Base-by-base conservation (phyloP, 768 basidiomycete genomes). In the Suillus paluster region DNA sequence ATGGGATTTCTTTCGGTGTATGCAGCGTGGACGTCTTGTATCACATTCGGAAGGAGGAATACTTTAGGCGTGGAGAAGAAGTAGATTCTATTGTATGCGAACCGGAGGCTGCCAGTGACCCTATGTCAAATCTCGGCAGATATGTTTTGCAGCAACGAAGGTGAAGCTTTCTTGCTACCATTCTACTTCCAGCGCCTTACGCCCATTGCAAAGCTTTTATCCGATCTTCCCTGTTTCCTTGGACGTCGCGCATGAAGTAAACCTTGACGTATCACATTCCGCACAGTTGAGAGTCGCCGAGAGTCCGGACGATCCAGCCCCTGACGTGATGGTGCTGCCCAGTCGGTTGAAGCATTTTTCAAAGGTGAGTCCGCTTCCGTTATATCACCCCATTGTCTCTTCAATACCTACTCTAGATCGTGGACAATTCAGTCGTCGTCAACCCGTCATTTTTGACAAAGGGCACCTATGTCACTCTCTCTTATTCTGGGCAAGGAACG, bases 1-100 rank as follows among this genome's bases (percentile, higher is more conserved):
- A 98, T 71, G 92, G 87, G 46, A 77, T 97, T 50, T 79, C 84
- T 4, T 91, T 99, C 67, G 92, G 85, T 3, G 82, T 86, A 15
- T 90, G 85, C n/a, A 93, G 92, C 64, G 86, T 94, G 27, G 97
- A 99, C 73, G 84, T 89, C 0, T 77, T 99, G 23, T 97, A 95
- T 78, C 95, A 97, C 71, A 81, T 99, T 1, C 85, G 88, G 56
- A 92, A 89, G 67, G 91, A 97, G 66, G 92, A 97, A 72, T 86
- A 87, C 61, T 78, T 89, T 64, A 89, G 86, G 71, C 81, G 84
- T 30, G 88, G 86, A 2, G 80, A 84, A 58, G 92, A 91, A 61
- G 78, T 85, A 2, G 85, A 86, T 41, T 72, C 89, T 1, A 67
- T 83, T 11, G 64, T 71, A 5, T 68, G 76, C 5, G 61, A 76